Base-by-base conservation (phyloP, 306 rosid genomes). In the Glycine soja region DNA sequence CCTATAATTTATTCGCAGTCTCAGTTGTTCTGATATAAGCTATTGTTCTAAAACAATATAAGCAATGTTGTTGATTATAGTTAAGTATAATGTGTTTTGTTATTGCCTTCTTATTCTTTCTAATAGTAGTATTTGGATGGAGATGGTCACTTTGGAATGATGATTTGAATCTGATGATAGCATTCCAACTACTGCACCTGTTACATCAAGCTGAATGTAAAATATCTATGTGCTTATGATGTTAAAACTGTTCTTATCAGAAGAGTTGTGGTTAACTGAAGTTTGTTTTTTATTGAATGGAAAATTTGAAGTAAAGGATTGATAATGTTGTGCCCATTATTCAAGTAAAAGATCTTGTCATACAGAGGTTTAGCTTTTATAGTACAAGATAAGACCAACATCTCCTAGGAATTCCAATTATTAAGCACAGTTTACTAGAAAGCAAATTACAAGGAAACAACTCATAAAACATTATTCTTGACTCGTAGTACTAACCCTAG, bases 391-490 rank as follows among this genome's bases (percentile, higher is more conserved):
- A 9, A 48, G 8, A 64, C 43, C 58, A 16, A 13, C 52, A 11
- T 51, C 24, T 77, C 65, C 36, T 47, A 18, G 53, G 43, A 64
- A 38, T 65, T 64, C 65, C 58, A 36, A 65, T 63, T 76, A 50
- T 77, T 51, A 65, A 10, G n/a, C 19, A 50, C 38, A 58, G 8
- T 11, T 32, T 12, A 13, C 46, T 10, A 12, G 70, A 34, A 13
- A 64, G 19, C 70, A 64, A 13, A 64, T 36, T 64, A 7, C 24
- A 13, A 13, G 70, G 11, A 36, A 64, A 36, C 6, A 24, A 64
- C 11, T 36, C 30, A 32, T 32, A 14, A 38, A 65, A 65, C 4
- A 0, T 8, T 3, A 66, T 66, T 66, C 2, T 15, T 40, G 19
- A 36, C 46, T 64, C 2, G 38, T 34, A 34, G 30, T 24, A 24